Percentiles rank a stretch among this genome's conserved stretches.
These are phyloP conservation scores for Fraxinus dipetala DNA, from an alignment of 305 asterid genomes.

Conservation along the genomic window DNA sequence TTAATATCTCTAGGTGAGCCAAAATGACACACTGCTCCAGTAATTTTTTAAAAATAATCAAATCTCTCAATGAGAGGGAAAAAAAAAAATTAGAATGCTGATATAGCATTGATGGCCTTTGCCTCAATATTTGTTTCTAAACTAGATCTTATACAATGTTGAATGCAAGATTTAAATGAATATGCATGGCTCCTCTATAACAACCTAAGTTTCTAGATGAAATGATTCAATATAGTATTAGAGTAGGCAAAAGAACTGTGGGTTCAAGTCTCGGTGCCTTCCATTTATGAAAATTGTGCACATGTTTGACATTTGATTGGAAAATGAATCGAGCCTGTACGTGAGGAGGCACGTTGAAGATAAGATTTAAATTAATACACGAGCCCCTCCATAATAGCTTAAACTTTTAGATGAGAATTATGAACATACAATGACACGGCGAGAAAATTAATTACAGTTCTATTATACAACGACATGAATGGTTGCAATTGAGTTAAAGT, in stretches of 20 bases:
- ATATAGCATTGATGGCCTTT: background rate
- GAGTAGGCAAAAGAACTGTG: background rate
- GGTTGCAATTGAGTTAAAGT: background rate
- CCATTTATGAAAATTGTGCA: background rate
- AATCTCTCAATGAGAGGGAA: background rate
- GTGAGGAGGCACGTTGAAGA: background rate
- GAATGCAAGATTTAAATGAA: background rate
- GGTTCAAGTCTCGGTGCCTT: background rate
- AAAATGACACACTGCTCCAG: background rate
- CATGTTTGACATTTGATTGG: background rate
- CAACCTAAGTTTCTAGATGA: background rate
- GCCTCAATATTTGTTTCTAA: background rate
- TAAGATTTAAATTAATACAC: background rate
- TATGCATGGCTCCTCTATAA: background rate
- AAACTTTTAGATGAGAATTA: background rate
- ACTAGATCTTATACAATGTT: background rate
- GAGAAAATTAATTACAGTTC: background rate
- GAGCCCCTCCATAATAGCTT: background rate
- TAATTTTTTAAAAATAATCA: background rate
- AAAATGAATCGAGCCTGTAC: background rate
- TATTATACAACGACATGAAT: background rate
- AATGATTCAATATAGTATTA: background rate
- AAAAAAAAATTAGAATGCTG: background rate
- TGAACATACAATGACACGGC: background rate
- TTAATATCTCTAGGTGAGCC: slow-evolving; percentile 75